Evolutionary conservation across 208 protist species (phyloP).

Genomic region (Trypanosoma platydactyli): DNA sequence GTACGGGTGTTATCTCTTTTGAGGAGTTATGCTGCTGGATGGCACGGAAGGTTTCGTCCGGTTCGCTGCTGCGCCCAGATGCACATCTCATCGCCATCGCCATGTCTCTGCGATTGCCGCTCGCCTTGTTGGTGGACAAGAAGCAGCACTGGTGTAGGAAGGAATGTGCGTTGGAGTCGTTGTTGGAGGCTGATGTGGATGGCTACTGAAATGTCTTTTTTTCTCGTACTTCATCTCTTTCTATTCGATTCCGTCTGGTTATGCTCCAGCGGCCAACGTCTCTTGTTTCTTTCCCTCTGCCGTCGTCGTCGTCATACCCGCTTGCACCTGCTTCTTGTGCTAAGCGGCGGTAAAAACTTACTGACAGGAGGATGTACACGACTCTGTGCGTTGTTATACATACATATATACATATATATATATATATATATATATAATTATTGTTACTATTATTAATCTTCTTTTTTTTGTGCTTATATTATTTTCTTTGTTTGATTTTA

Average conservation of each 20-base stretch:
- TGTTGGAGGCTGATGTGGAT: constrained; percentile 66
- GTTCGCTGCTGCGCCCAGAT: constrained; percentile 59
- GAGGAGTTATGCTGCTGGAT: constrained; percentile 88
- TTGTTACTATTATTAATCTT: not conserved
- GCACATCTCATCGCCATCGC: constrained; percentile 64
- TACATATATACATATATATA: too few relatives aligned
- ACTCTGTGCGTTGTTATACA: too few relatives aligned
- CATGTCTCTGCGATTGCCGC: constrained; percentile 77
- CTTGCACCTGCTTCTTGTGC: too few relatives aligned
- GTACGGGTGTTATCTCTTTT: constrained; percentile 73
- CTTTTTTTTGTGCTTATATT: not conserved
- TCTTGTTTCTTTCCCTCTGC: constrained; percentile 19
- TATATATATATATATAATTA: constrained; percentile 23
- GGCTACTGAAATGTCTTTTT: constrained; percentile 2
- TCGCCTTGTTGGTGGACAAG: constrained; percentile 58
- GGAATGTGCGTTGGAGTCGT: constrained; percentile 49
- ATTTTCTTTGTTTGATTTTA: constrained; percentile 20
- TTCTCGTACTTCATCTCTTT: too few relatives aligned
- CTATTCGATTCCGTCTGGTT: too few relatives aligned
- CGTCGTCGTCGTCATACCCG: too few relatives aligned
- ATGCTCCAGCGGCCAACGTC: too few relatives aligned
- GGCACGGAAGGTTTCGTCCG: constrained; percentile 78
- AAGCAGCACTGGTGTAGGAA: constrained; percentile 54
- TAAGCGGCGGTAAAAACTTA: too few relatives aligned
- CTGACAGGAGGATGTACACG: too few relatives aligned